Evolutionary conservation across 345 rosid species (phyloP), one percentile per base, ranked within the genome.

Genomic region (Reutealis trisperma): DNA sequence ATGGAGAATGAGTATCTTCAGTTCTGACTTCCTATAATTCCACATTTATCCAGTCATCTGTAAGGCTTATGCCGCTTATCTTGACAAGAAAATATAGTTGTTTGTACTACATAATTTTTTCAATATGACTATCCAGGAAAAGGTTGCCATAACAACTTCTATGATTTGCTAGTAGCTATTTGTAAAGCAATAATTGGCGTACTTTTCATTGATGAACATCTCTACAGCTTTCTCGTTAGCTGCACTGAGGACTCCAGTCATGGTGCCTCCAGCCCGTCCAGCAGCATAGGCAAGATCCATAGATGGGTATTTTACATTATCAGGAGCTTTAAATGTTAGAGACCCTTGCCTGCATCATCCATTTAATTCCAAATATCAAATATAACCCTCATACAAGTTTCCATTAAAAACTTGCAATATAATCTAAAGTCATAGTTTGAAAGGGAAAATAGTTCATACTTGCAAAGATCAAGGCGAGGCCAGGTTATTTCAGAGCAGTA

Each of bases 221-320:
- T 91, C 94, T 5, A 91, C 97, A 0, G 95, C 97, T 86, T 86
- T 88, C 85, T 93, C 97, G 12, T 93, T 91, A 71, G 97, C 97
- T n/a, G 97, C 98, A 44, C 99, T 92, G 70, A 96, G 97, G 75
- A 96, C 99, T 85, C 99, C 99, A 1, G 98, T 96, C 99, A 96
- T 96, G 62, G 99, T 96, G 74, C 99, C 99, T 83, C 98, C 99
- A 24, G 99, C 95, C 78, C 95, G 85, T 83, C 97, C 99, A 42
- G 99, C 99, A 41, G 99, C 86, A 79, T 93, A 96, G 67, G 95
- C 94, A 81, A 96, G 98, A 76, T 90, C 90, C 97, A 96, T 88
- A 30, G 99, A 96, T 30, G 98, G 99, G 74, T 91, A 96, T 80
- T 96, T 96, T 65, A 87, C 90, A 55, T 90, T 90, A 85, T 92